phyloP scores from a whole-genome alignment of 2,329 filamentous ascomycete genomes.

The Coniochaeta hoffmannii region DNA sequence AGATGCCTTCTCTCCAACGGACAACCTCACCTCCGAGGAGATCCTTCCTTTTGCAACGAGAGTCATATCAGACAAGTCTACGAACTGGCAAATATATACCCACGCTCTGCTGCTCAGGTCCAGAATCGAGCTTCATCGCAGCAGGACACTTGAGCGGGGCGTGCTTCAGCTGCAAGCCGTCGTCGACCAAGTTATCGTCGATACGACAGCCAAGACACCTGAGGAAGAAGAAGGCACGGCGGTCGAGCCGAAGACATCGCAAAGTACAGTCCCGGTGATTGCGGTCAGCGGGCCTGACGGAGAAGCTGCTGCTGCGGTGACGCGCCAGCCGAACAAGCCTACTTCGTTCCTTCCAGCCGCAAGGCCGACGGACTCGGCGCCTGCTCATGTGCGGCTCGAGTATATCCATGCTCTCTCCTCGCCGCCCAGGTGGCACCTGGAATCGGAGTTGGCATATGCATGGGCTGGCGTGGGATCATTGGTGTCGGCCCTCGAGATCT shows the following conservation, averaged over 20 bases:
- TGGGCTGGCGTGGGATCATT: slow-evolving; percentile 87
- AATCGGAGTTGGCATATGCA: slow-evolving; percentile 85
- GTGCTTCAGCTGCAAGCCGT: slow-evolving; percentile 90
- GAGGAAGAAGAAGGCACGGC: not conserved
- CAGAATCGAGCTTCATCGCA: slow-evolving; percentile 79
- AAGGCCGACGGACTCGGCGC: slow-evolving; percentile 69
- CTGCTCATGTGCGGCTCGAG: slow-evolving; percentile 65
- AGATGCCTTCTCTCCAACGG: slow-evolving; percentile 75
- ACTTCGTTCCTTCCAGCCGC: slow-evolving; percentile 76
- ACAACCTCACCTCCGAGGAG: slow-evolving; percentile 87
- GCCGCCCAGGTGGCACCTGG: slow-evolving; percentile 86
- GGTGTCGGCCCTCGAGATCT: slow-evolving; percentile 87
- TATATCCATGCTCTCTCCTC: slow-evolving; percentile 81
- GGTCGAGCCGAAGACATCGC: slow-evolving; percentile 11
- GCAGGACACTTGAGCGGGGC: slow-evolving; percentile 81
- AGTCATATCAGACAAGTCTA: slow-evolving; percentile 79
- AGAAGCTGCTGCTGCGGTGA: slow-evolving; percentile 6
- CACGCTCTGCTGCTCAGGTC: slow-evolving; percentile 86
- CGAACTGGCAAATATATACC: slow-evolving; percentile 97
- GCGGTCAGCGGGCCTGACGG: slow-evolving; percentile 31
- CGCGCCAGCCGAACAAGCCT: slow-evolving; percentile 34
- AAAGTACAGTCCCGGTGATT: slow-evolving; percentile 34
- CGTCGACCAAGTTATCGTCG: slow-evolving; percentile 89
- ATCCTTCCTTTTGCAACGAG: slow-evolving; percentile 85
- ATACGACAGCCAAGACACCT: slow-evolving; percentile 46